Conservation (phyloP, 495 filamentous ascomycete genomes). For the Echria macrotheca region DNA sequence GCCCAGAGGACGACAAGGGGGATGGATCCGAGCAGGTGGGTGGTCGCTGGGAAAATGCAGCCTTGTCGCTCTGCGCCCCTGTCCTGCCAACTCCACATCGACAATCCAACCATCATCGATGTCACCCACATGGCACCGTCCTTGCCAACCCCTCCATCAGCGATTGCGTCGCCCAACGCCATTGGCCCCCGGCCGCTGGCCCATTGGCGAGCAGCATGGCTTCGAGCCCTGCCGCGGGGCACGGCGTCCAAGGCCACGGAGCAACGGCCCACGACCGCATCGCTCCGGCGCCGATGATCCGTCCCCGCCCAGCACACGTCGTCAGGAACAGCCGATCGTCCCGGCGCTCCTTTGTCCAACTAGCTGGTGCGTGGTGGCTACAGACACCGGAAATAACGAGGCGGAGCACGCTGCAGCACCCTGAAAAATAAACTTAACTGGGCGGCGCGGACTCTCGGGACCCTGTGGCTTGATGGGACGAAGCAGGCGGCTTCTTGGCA, state of each 20-base stretch:
- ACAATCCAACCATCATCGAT: conserved; percentile 10
- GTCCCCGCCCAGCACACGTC: neutral
- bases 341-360: too few species aligned
- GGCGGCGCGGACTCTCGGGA: neutral
- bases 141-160: neutral
- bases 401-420: neutral
- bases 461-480: neutral
- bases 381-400: too few species aligned
- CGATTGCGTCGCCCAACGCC: neutral
- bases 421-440: neutral
- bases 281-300: conserved; percentile 9
- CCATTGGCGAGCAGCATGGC: too few species aligned
- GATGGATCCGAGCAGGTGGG: conserved; percentile 11
- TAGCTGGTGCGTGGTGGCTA: too few species aligned
- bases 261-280: conserved; percentile 1
- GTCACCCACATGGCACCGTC: conserved; percentile 12
- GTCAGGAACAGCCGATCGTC: too few species aligned
- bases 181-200: conserved; percentile 16
- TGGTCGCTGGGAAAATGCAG: conserved; percentile 13
- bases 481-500: neutral
- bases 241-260: neutral
- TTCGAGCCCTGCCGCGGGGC: neutral
- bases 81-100: conserved; percentile 13
- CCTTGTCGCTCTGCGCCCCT: conserved; percentile 11
- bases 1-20: conserved; percentile 3